phyloP scores from a whole-genome alignment of 192 early-diverging fungal genomes.

The Backusella parvicylindrica region DNA sequence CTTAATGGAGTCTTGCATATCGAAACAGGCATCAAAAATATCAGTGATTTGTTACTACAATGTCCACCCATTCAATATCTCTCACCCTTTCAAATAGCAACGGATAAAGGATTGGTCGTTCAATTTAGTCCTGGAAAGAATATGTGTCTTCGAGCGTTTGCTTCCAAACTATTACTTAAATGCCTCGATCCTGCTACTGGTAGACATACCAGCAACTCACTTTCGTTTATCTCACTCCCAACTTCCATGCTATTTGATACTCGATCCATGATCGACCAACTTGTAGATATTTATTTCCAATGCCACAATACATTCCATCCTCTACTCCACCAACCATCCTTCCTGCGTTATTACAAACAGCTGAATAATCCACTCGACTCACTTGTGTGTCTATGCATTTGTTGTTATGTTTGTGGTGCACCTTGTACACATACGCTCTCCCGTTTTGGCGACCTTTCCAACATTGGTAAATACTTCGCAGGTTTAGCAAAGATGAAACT shows the following conservation, averaged over 20 bases:
- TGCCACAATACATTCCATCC: background rate
- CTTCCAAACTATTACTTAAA: background rate
- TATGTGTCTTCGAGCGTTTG: background rate
- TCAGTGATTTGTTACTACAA: background rate
- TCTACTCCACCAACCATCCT: background rate
- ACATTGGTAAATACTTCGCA: background rate
- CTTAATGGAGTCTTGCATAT: background rate
- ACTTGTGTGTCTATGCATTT: background rate
- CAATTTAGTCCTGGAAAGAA: background rate
- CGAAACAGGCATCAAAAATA: background rate
- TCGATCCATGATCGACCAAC: background rate
- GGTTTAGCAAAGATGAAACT: background rate
- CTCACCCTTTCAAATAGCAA: background rate
- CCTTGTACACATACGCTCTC: background rate
- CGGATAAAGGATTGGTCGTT: background rate
- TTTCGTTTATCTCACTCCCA: background rate
- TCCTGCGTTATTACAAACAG: background rate
- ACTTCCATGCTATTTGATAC: background rate
- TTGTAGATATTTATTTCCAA: background rate
- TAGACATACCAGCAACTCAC: background rate
- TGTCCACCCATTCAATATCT: background rate
- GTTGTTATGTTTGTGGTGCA: background rate
- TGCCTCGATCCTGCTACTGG: background rate
- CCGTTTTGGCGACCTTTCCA: background rate
- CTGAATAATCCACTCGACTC: background rate